Base-by-base conservation (phyloP, 352 stramenopile genomes). In the Pythium brachiatum region DNA sequence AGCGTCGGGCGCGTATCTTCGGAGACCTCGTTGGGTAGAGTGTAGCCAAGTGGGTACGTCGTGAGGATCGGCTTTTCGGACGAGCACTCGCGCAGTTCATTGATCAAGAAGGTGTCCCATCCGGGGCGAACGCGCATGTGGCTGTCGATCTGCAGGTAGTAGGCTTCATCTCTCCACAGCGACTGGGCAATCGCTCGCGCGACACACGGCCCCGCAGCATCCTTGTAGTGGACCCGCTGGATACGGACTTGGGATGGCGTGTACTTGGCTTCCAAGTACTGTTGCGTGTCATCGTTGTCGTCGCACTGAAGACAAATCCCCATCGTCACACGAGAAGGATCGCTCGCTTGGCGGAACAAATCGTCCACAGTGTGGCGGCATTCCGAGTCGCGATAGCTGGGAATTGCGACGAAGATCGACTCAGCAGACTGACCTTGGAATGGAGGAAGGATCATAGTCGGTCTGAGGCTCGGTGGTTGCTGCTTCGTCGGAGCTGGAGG, bases 71-170 rank as follows among this genome's bases (percentile, higher is more conserved):
- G 64, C 53, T 93, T 92, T 12, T 60, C 5, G 12, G 66, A 66
- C 2, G 62, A 38, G 48, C 76, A 88, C 15, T 75, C 69, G 12
- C 38, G 43, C 16, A 97, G 76, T 59, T 95, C 72, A 21, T 74
- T 46, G 54, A 98, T 88, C 43, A 99, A 66, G 56, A 92, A 98
- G 11, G 60, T 71, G 69, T 99, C 96, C 94, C 94, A 99, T 18
- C 79, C 73, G 13, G 51, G 54, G 7, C 78, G 78, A 39, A 94
- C 84, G 1, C 92, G 81, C 83, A 97, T 99, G 74, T 98, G 96
- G 56, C 92, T 97, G 70, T 99, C 96, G 64, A 98, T 97, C 69
- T 98, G 94, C 5, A 99, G 80, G 34, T 97, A 81, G 68, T 92
- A 98, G 13, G 79, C 39, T 69, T 99, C 94, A 25, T 75, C 82